Base-by-base conservation (phyloP, 2,329 filamentous ascomycete species). In the Penicillium sp. region DNA sequence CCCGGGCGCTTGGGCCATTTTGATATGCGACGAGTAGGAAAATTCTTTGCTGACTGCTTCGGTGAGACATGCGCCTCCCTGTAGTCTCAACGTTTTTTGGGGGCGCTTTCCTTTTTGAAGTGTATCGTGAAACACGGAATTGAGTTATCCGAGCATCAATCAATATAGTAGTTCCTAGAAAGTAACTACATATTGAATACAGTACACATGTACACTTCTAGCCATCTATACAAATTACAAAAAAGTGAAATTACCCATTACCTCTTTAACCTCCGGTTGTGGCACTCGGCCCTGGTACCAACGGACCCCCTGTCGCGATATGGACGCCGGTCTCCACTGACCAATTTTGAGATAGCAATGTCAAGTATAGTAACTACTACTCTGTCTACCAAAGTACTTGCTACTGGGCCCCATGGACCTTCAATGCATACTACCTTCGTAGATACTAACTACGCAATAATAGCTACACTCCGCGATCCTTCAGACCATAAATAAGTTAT, bases 41-140 rank as follows among this genome's bases (percentile, higher is more conserved):
- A 51, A 49, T 53, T 44, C 7, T 35, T 40, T 4, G 40, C 56
- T 26, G 55, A 19, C 28, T 47, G 59, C 26, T 49, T 56, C 42
- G 65, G 65, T 64, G 62, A 64, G 62, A 65, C 62, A 68, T 61
- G 61, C 58, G 59, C 62, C 59, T 60, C 57, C 19, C 57, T 15
- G 44, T 26, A 54, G 53, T 51, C 49, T 58, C 59, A 56, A 61
- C 59, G 53, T 62, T 53, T 53, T 53, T 54, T 38, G 47, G 63
- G 56, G 55, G 55, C 56, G 55, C 58, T 45, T 49, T 45, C n/a
- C n/a, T 49, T n/a, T 17, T 8, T 17, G 50, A n/a, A 24, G 51
- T 37, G 44, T 33, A 67, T 60, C 24, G 63, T 63, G 65, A 65
- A 67, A 68, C 65, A 47, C 63, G 59, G 61, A 49, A 33, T 58